Evolutionary conservation across 257 asterid species (phyloP).

Genomic region (Cordia subcordata): DNA sequence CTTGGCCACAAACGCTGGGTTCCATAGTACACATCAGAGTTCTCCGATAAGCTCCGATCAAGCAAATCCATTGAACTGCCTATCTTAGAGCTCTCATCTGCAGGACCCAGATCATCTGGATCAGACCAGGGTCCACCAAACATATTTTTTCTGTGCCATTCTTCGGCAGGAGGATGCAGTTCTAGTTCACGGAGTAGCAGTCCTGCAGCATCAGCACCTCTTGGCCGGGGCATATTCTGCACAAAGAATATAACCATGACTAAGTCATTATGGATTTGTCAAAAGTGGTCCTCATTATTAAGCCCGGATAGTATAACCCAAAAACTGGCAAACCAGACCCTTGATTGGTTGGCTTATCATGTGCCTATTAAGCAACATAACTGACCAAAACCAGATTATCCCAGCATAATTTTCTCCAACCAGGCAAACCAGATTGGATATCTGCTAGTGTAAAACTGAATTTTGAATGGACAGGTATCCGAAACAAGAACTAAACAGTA

Average conservation of each 20-base stretch:
- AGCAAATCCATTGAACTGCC: constrained; percentile 48
- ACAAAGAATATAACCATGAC: neutral
- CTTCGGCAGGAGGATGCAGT: constrained; percentile 99
- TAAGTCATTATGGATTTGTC: neutral
- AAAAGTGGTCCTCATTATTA: no score
- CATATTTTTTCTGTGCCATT: constrained; percentile 98
- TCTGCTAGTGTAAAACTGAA: no score
- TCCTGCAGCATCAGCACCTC: constrained; percentile 99
- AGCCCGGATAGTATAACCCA: no score
- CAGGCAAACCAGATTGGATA: no score
- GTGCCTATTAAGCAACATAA: no score
- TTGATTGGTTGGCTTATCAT: no score
- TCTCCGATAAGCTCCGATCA: constrained; percentile 49
- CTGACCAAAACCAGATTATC: no score
- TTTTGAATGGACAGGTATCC: no score
- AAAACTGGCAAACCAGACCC: no score
- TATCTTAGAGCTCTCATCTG: constrained; percentile 44
- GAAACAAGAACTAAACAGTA: no score
- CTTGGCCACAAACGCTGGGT: constrained; percentile 94
- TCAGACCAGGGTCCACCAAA: constrained; percentile 98
- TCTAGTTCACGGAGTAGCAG: constrained; percentile 92
- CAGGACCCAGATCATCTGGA: constrained; percentile 48
- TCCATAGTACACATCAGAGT: constrained; percentile 47
- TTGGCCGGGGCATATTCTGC: constrained; percentile 99
- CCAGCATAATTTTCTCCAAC: no score